These are phyloP conservation scores for Boletellus ananiceps DNA, from an alignment of 768 basidiomycete genomes.

Conservation along the genomic window DNA sequence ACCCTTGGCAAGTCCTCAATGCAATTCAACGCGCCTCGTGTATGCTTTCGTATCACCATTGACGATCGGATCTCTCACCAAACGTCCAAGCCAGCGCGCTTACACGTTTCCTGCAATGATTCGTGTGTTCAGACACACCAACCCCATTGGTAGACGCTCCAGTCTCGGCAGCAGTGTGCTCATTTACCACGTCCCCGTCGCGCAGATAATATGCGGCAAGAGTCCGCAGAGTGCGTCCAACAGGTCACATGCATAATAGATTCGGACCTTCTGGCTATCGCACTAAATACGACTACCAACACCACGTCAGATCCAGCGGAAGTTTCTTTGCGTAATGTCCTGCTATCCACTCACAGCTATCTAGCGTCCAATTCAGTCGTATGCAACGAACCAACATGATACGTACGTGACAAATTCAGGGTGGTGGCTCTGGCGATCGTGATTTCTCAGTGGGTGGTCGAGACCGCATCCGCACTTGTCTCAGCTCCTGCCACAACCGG, in stretches of 20 bases:
- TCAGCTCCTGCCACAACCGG: slow-evolving; percentile 54
- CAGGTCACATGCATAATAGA: slow-evolving; percentile 14
- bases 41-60: slow-evolving; percentile 8
- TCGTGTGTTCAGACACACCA: slow-evolving; percentile 13
- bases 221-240: slow-evolving; percentile 16
- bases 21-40: slow-evolving; percentile 25
- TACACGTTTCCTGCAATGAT: slow-evolving; percentile 21
- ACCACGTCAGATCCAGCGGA: slow-evolving; percentile 1
- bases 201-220: not conserved
- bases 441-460: slow-evolving; percentile 43
- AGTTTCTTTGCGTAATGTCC: slow-evolving; percentile 5
- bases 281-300: slow-evolving; percentile 14
- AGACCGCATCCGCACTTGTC: slow-evolving; percentile 45
- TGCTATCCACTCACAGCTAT: slow-evolving; percentile 5
- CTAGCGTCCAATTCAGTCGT: slow-evolving; percentile 9
- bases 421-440: slow-evolving; percentile 36
- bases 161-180: not conserved
- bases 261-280: slow-evolving; percentile 9
- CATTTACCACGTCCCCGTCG: slow-evolving; percentile 13
- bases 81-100: slow-evolving; percentile 15
- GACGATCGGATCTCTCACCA: slow-evolving; percentile 18
- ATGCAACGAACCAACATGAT: slow-evolving; percentile 10
- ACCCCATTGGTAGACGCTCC: not conserved
- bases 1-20: slow-evolving; percentile 2
- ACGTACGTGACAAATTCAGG: slow-evolving; percentile 24